Base-by-base conservation (phyloP, 179 eudicot species). In the Vitellaria paradoxa region DNA sequence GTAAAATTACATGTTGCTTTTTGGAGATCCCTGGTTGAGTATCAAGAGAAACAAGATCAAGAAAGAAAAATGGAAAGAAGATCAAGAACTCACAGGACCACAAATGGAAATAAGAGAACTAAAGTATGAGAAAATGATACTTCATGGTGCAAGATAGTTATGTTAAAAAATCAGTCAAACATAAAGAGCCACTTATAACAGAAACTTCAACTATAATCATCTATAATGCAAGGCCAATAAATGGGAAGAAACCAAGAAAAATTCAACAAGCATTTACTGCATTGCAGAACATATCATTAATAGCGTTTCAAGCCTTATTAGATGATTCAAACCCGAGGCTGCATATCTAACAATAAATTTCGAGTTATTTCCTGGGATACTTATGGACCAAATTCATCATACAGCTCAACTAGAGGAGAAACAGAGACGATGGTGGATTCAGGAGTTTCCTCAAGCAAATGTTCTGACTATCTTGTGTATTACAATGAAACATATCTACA, bases 1-100 rank as follows among this genome's bases (percentile, higher is more conserved):
- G 99, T 93, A 82, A 96, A 96, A 84, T 96, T 96, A 79, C 78
- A 87, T 42, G 99, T 96, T 75, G 98, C 98, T 81, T 86, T 96
- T 79, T 93, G 99, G 76, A 96, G 86, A 88, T 96, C 99, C 89
- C 99, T 96, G 92, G 70, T 76, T 67, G 73, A 80, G 30, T 72
- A 81, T 70, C 65, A 78, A 47, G 37, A 75, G 59, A 77, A 69
- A 20, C 50, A 75, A 42, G n/a, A 72, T 40, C 57, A 81, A 77
- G 21, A 49, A 73, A 75, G 10, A 46, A 70, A 42, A 56, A 59
- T 40, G n/a, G 14, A 49, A 63, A 63, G 40, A 59, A 18, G 50
- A 20, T n/a, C 45, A 50, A 1, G 14, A 13, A 37, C 26, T 0
- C 14, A 49, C 69, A 64, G 60, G 45, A 40, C 11, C 64, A 67